Conservation (phyloP, 352 stramenopile genomes). For the Phytophthora parvispora region DNA sequence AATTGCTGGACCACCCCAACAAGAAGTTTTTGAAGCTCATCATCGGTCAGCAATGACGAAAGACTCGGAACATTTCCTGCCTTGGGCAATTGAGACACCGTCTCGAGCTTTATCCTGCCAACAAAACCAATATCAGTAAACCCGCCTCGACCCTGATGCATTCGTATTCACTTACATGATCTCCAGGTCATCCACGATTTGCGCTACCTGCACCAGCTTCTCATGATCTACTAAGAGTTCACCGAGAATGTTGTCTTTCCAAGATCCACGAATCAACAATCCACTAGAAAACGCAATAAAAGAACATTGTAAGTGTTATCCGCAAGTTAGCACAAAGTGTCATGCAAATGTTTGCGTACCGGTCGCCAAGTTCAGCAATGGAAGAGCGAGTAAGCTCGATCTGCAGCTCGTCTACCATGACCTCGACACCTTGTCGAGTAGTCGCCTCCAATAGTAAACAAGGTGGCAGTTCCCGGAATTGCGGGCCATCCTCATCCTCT, state of each 20-base stretch:
- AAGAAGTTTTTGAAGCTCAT: conserved; percentile 70
- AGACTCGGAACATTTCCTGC: conserved; percentile 76
- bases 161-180: conserved; percentile 61
- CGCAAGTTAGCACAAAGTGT: neutral
- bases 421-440: conserved; percentile 66
- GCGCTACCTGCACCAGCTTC: conserved; percentile 54
- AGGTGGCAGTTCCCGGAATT: conserved; percentile 36
- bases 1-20: conserved; percentile 66
- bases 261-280: conserved; percentile 56
- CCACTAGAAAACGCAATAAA: conserved; percentile 42
- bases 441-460: conserved; percentile 75
- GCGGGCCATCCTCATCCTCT: conserved; percentile 32
- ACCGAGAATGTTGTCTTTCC: conserved; percentile 46
- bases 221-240: conserved; percentile 42
- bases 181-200: conserved; percentile 73
- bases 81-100: conserved; percentile 50
- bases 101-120: conserved; percentile 82
- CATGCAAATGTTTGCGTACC: conserved; percentile 28
- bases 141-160: neutral
- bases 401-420: conserved; percentile 69
- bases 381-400: conserved; percentile 51
- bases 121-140: neutral
- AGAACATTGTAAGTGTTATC: neutral
- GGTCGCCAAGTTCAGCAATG: conserved; percentile 47
- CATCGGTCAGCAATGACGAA: conserved; percentile 64